Conservation (phyloP, 169 alveolate species). For the Eimeria zaria region DNA sequence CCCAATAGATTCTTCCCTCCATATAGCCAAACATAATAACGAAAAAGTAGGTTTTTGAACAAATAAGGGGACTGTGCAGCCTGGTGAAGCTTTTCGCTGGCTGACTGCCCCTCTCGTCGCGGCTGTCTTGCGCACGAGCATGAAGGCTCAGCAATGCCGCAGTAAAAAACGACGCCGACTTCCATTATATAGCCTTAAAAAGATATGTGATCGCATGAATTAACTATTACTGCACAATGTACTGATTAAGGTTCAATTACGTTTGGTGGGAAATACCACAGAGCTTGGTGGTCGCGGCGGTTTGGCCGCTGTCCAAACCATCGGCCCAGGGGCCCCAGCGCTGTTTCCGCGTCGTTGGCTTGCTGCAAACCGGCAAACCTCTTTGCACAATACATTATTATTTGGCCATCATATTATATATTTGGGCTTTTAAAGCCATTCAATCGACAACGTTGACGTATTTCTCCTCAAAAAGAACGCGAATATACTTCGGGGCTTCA, state of each 20-base stretch:
- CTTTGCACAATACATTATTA: slow-evolving; percentile 6
- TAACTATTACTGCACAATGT: background rate
- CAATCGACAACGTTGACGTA: slow-evolving; percentile 2
- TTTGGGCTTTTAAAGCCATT: background rate
- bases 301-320: slow-evolving; percentile 69
- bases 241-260: background rate
- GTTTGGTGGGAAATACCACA: background rate
- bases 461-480: slow-evolving; percentile 7
- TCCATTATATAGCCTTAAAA: background rate
- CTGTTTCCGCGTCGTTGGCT: slow-evolving; percentile 21
- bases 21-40: background rate
- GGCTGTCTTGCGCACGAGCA: slow-evolving; percentile 7
- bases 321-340: slow-evolving; percentile 82
- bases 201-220: background rate
- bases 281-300: slow-evolving; percentile 36
- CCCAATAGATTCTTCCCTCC: background rate
- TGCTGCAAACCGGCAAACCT: slow-evolving; percentile 51
- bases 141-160: background rate
- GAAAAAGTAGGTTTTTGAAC: background rate
- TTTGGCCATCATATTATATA: slow-evolving; percentile 14
- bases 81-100: background rate
- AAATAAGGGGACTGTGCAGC: background rate
- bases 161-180: background rate
- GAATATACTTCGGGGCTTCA: slow-evolving; percentile 19
- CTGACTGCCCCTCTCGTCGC: slow-evolving; percentile 9